phyloP scores from a whole-genome alignment of 108 stramenopile genomes.

The Pelagomonas calceolata region DNA sequence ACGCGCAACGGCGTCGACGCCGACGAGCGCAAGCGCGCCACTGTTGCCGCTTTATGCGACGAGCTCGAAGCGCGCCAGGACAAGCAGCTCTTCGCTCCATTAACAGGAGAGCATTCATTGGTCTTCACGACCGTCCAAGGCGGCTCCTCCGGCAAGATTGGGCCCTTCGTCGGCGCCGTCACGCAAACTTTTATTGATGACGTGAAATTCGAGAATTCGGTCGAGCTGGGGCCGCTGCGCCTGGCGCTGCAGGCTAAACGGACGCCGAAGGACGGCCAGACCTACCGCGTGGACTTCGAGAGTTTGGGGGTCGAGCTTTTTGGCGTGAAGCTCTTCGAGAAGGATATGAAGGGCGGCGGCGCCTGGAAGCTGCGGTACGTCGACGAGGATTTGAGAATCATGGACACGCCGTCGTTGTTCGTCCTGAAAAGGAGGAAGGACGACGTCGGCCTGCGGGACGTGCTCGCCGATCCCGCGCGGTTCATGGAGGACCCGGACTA shows the following conservation, averaged over 20 bases:
- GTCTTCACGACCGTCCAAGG: constrained; percentile 39
- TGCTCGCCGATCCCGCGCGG: too few species aligned
- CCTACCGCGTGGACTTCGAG: constrained; percentile 34
- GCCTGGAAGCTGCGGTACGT: constrained; percentile 40
- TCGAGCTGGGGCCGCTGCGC: constrained; percentile 36
- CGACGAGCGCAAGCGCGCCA: too few species aligned
- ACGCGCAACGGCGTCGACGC: too few species aligned
- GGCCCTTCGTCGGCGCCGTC: constrained; percentile 36
- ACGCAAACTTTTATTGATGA: constrained; percentile 37
- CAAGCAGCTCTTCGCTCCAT: background rate
- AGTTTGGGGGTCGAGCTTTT: constrained; percentile 33
- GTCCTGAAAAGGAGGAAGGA: too few species aligned
- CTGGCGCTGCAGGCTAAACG: constrained; percentile 35
- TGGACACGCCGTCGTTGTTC: background rate
- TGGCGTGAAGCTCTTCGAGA: constrained; percentile 20
- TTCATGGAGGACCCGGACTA: too few species aligned
- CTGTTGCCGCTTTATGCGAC: too few species aligned
- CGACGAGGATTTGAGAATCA: constrained; percentile 12
- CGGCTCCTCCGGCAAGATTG: constrained; percentile 32
- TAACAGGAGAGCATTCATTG: constrained; percentile 31
- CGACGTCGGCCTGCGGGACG: too few species aligned
- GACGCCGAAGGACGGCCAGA: constrained; percentile 25
- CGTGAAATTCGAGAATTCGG: constrained; percentile 36
- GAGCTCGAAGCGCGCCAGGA: too few species aligned
- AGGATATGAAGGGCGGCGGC: constrained; percentile 20